These are phyloP conservation scores for Acacia acuminata DNA, from an alignment of 306 rosid species.

Conservation along the genomic window DNA sequence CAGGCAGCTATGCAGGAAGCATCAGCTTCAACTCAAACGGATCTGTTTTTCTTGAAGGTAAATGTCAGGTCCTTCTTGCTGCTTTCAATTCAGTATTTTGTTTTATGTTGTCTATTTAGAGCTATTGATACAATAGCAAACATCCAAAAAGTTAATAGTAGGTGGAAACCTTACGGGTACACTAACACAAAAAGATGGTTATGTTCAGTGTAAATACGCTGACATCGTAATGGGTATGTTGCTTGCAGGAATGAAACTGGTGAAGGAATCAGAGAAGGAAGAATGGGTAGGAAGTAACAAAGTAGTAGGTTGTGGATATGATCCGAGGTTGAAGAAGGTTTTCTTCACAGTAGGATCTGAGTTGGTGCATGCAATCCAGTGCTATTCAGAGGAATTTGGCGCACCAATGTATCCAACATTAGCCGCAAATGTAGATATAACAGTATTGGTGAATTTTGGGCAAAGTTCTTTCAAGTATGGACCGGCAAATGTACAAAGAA, in stretches of 20 bases:
- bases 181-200: too few species aligned
- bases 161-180: background rate
- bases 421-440: conserved; percentile 58
- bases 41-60: conserved; percentile 85
- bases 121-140: too few species aligned
- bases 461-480: conserved; percentile 77
- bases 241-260: conserved; percentile 72
- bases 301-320: conserved; percentile 89
- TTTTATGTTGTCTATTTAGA: background rate
- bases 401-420: conserved; percentile 70
- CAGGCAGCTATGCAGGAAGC: conserved; percentile 79
- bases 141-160: too few species aligned
- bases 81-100: conserved; percentile 1
- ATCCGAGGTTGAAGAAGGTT: conserved; percentile 79
- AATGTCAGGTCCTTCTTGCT: conserved; percentile 5
- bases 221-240: background rate
- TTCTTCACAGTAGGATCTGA: conserved; percentile 86
- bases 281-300: conserved; percentile 70
- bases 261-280: conserved; percentile 57
- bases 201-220: background rate
- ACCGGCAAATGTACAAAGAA: conserved; percentile 82
- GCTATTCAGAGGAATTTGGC: conserved; percentile 76
- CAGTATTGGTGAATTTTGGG: conserved; percentile 76
- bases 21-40: conserved; percentile 91
- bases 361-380: conserved; percentile 67